Evolutionary conservation across 2,329 filamentous ascomycete genomes (phyloP).

Genomic region (Fusarium keratoplasticum): DNA sequence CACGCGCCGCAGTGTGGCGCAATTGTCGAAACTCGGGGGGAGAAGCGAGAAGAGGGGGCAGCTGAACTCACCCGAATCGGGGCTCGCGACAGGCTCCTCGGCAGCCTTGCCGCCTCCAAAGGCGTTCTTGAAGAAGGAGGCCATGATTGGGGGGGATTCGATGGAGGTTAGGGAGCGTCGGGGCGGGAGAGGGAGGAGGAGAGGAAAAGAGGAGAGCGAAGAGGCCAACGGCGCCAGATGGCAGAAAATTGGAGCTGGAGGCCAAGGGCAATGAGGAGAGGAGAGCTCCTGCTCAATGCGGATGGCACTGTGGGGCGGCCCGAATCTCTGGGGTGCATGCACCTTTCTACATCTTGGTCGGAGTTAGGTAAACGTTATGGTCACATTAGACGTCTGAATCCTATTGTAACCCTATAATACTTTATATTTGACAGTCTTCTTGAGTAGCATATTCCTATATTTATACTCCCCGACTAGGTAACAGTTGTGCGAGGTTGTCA

Average conservation of each 20-base stretch:
- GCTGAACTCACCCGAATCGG: slow-evolving; percentile 71
- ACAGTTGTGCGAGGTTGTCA: not conserved
- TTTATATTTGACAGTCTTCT: not conserved
- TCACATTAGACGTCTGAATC: not conserved
- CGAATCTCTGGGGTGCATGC: slow-evolving; percentile 38
- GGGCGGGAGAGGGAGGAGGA: slow-evolving; percentile 25
- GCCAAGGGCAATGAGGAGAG: slow-evolving; percentile 36
- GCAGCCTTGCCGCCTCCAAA: slow-evolving; percentile 73
- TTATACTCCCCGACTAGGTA: not conserved
- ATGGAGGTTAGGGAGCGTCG: slow-evolving; percentile 34
- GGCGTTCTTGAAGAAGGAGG: slow-evolving; percentile 73
- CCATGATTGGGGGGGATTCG: slow-evolving; percentile 56
- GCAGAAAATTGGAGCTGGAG: slow-evolving; percentile 44
- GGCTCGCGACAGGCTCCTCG: slow-evolving; percentile 59
- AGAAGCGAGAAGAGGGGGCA: not conserved
- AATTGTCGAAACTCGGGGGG: not conserved
- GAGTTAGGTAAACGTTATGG: not conserved
- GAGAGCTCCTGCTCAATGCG: slow-evolving; percentile 41
- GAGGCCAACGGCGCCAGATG: slow-evolving; percentile 39
- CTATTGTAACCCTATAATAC: not conserved
- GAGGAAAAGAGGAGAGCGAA: slow-evolving; percentile 29
- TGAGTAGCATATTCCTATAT: not conserved
- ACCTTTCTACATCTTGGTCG: not conserved
- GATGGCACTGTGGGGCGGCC: slow-evolving; percentile 31
- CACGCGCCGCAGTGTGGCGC: slow-evolving; percentile 33